A percentile compares a stretch with the other conserved stretches of the same genome.
Evolutionary conservation across 495 filamentous ascomycete genomes (phyloP).

Genomic region (Oidiodendron maius): DNA sequence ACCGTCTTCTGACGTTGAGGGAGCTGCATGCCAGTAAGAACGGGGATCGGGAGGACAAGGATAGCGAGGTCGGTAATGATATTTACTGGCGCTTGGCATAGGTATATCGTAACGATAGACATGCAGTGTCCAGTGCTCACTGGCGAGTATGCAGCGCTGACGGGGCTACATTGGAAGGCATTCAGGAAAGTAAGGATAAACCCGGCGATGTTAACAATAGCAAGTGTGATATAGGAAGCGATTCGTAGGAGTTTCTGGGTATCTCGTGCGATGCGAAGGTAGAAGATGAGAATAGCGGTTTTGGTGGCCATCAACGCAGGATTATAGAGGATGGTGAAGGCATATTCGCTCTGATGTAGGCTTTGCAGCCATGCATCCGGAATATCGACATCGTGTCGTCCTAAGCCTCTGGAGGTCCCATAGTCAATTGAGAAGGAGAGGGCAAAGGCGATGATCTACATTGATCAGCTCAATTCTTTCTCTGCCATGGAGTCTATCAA

Average conservation of each 20-base stretch:
- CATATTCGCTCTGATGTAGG: constrained; percentile 19
- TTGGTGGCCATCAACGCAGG: constrained; percentile 85
- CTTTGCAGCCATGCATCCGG: constrained; percentile 16
- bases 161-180: constrained; percentile 78
- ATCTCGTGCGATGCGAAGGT: constrained; percentile 21
- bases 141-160: constrained; percentile 37
- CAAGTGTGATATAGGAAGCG: constrained; percentile 24
- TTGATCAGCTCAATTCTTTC: neutral
- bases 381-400: constrained; percentile 67
- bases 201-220: constrained; percentile 37
- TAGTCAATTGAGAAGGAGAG: constrained; percentile 73
- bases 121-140: constrained; percentile 19
- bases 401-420: constrained; percentile 64
- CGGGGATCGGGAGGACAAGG: constrained; percentile 54
- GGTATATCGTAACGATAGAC: constrained; percentile 23
- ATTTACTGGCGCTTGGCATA: constrained; percentile 24
- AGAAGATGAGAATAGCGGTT: constrained; percentile 75
- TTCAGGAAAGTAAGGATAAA: constrained; percentile 77
- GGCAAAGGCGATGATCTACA: constrained; percentile 59
- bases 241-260: constrained; percentile 19
- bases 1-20: constrained; percentile 81
- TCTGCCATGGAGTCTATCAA: too few relatives aligned
- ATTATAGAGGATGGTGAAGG: constrained; percentile 42
- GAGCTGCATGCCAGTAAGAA: constrained; percentile 78
- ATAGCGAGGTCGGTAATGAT: constrained; percentile 25